These are phyloP conservation scores for Podaxis mareebaensis DNA, from an alignment of 768 basidiomycete genomes.

Conservation along the genomic window DNA sequence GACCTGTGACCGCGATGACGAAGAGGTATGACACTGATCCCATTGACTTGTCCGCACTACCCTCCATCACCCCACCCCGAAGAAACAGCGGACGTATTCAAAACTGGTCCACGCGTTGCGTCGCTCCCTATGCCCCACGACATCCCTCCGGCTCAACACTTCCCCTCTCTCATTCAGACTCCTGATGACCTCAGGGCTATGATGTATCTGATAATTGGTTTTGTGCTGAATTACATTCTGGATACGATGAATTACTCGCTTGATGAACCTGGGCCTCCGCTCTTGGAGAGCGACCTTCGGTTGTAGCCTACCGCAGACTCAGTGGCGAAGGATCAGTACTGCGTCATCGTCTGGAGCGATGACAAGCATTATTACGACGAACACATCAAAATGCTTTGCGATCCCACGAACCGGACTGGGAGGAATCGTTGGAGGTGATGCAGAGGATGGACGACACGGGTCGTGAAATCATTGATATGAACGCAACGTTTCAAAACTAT, in stretches of 20 bases:
- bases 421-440: slow-evolving; percentile 58
- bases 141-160: slow-evolving; percentile 61
- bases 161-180: slow-evolving; percentile 54
- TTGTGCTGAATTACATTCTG: slow-evolving; percentile 80
- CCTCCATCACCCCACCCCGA: slow-evolving; percentile 52
- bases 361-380: slow-evolving; percentile 96
- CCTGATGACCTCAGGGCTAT: slow-evolving; percentile 72
- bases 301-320: slow-evolving; percentile 77
- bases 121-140: slow-evolving; percentile 42
- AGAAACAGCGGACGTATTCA: slow-evolving; percentile 23
- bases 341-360: slow-evolving; percentile 92
- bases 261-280: slow-evolving; percentile 70
- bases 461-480: slow-evolving; percentile 81
- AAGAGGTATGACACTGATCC: slow-evolving; percentile 75
- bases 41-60: slow-evolving; percentile 73
- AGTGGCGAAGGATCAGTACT: slow-evolving; percentile 76
- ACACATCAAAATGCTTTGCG: slow-evolving; percentile 71
- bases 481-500: slow-evolving; percentile 50
- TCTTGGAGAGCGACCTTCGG: slow-evolving; percentile 67
- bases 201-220: slow-evolving; percentile 72
- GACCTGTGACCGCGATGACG: slow-evolving; percentile 94
- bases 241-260: slow-evolving; percentile 83
- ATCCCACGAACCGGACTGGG: slow-evolving; percentile 52
- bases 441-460: slow-evolving; percentile 76
- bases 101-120: slow-evolving; percentile 12